Evolutionary conservation across 805 yeast genomes (phyloP), one percentile per base, ranked within the genome.

Genomic region (Barnettozyma wickerhamii): DNA sequence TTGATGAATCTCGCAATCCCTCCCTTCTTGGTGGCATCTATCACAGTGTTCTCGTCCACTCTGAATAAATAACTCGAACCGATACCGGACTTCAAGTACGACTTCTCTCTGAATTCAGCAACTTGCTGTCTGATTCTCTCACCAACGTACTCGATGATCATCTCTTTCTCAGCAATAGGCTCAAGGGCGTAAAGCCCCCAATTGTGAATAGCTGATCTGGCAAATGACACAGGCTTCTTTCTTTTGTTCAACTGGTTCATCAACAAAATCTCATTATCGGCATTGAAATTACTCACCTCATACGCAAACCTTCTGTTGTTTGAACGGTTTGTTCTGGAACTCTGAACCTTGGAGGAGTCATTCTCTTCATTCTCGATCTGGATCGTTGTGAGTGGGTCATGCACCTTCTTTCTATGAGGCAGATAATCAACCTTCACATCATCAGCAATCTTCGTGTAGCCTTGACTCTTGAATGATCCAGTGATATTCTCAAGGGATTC

Each of bases 181-280:
- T 93, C 98, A 54, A 86, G 66, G 0, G 99, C 99, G 63, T 89
- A 93, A 30, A 93, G 66, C 0, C 99, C 99, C 99, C 99, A 93
- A 56, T 91, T 88, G 61, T 93, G 99, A 55, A 93, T 93, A 0
- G 97, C 95, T 3, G 97, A 89, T 40, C 98, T 72, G 0, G 97
- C 97, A 69, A 90, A 90, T n/a, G 93, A 83, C 7, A 91, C 97
- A 0, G 96, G 95, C 56, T 91, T 91, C 61, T 84, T 86, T 48
- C 97, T 75, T 57, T 87, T 89, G 49, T 87, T 85, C 52, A 91
- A 73, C 48, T 91, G 95, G 59, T 90, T 91, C 64, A 88, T 73
- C 33, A 86, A 82, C 50, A 90, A 66, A 6, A 86, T 74, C 53
- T 88, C 97, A 1, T 85, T 80, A 52, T 86, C 95, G 3, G 87